Percentiles rank a stretch among this genome's conserved stretches.
phyloP scores from a whole-genome alignment of 257 asterid species.

The Nyctanthes arbortristis region DNA sequence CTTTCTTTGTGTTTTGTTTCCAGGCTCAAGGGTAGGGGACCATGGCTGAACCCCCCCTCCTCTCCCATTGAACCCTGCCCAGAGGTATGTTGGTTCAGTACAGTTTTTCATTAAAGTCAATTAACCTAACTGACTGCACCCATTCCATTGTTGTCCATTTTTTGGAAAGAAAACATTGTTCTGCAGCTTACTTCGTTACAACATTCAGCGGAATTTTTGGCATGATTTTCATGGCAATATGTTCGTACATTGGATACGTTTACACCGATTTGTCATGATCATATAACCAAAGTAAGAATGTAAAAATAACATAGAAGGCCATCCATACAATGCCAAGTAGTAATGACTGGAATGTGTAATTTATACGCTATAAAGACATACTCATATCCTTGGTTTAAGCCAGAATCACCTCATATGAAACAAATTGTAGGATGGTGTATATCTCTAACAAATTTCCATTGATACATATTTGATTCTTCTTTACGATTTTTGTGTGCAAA shows the following conservation, averaged over 20 bases:
- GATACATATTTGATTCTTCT: too few relatives aligned
- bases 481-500: too few relatives aligned
- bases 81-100: background rate
- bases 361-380: background rate
- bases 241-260: slow-evolving; percentile 19
- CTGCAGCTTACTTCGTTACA: background rate
- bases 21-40: background rate
- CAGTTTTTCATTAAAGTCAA: background rate
- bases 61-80: background rate
- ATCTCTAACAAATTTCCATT: too few relatives aligned
- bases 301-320: background rate
- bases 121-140: background rate
- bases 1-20: background rate
- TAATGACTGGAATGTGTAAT: background rate
- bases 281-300: background rate
- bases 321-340: background rate
- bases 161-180: background rate
- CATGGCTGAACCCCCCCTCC: background rate
- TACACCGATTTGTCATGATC: slow-evolving; percentile 2
- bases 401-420: too few relatives aligned
- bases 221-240: background rate
- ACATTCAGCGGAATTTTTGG: background rate
- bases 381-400: too few relatives aligned
- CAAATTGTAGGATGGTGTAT: too few relatives aligned
- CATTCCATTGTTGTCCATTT: background rate